Percentiles rank a stretch among this genome's conserved stretches.
phyloP scores from a whole-genome alignment of 2,329 filamentous ascomycete genomes.

The Xylariomycetidae sp. region DNA sequence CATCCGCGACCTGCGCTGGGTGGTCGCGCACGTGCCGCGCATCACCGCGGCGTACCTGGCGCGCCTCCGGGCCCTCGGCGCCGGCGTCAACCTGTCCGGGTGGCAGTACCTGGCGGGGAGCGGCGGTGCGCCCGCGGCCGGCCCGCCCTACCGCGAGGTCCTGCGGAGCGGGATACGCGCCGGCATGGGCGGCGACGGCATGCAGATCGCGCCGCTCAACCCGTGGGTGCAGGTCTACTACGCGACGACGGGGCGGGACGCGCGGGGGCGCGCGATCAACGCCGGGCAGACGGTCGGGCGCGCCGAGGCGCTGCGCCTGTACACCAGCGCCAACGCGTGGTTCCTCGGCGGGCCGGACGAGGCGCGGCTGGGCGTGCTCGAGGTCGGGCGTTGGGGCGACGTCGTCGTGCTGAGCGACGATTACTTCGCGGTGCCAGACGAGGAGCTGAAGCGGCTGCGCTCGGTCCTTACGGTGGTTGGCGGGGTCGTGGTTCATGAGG shows the following conservation, averaged over 20 bases:
- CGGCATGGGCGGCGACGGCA: constrained; percentile 23
- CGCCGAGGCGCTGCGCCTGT: constrained; percentile 16
- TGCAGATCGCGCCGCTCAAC: constrained; percentile 24
- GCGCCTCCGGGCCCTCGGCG: constrained; percentile 20
- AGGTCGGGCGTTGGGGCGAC: constrained; percentile 22
- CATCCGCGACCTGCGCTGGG: constrained; percentile 20
- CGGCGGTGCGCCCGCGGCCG: constrained; percentile 16
- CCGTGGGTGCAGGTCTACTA: constrained; percentile 26
- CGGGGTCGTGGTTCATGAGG: constrained; percentile 18
- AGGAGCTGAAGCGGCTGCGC: constrained; percentile 17
- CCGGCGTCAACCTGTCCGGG: constrained; percentile 22
- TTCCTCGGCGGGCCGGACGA: constrained; percentile 23
- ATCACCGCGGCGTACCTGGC: constrained; percentile 20
- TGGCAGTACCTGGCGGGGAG: constrained; percentile 20
- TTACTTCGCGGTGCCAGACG: constrained; percentile 21
- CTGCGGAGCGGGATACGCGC: constrained; percentile 22
- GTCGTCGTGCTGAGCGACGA: constrained; percentile 22
- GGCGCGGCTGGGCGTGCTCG: constrained; percentile 16
- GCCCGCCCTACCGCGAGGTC: constrained; percentile 24
- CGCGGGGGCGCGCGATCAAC: constrained; percentile 20
- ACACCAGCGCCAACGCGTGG: constrained; percentile 23
- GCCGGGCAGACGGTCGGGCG: constrained; percentile 18
- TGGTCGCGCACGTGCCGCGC: constrained; percentile 22
- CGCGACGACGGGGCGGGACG: constrained; percentile 23
- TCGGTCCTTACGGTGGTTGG: constrained; percentile 23